These are phyloP conservation scores for Cutaneotrichosporon cyanovorans DNA, from an alignment of 1,284 basidiomycete species.

Conservation along the genomic window DNA sequence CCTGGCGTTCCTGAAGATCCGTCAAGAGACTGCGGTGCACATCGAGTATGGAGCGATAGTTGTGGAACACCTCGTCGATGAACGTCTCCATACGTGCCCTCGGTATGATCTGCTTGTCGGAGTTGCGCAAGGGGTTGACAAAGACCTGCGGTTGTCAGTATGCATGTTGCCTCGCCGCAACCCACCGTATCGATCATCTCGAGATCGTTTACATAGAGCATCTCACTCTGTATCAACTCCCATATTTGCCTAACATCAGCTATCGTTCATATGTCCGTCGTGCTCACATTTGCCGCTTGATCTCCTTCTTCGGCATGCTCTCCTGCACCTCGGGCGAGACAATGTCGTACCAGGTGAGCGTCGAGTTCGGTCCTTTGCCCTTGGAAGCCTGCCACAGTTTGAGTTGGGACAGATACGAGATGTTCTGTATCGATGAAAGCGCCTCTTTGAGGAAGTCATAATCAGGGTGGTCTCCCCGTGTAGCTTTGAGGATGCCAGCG, in stretches of 20 bases:
- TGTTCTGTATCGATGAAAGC: slow-evolving; percentile 64
- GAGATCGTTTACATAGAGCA: slow-evolving; percentile 88
- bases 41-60: slow-evolving; percentile 58
- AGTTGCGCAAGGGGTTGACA: slow-evolving; percentile 62
- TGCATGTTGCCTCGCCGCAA: slow-evolving; percentile 2
- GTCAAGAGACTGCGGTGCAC: slow-evolving; percentile 73
- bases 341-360: slow-evolving; percentile 81
- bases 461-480: slow-evolving; percentile 68
- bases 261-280: neutral
- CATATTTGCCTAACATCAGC: slow-evolving; percentile 68
- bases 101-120: slow-evolving; percentile 69
- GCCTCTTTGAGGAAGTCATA: slow-evolving; percentile 68
- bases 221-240: slow-evolving; percentile 91
- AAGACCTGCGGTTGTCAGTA: slow-evolving; percentile 39
- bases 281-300: slow-evolving; percentile 73
- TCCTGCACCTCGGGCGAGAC: slow-evolving; percentile 62
- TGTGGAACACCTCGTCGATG: slow-evolving; percentile 86
- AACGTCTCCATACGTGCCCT: slow-evolving; percentile 66
- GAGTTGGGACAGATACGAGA: slow-evolving; percentile 68
- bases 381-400: slow-evolving; percentile 79
- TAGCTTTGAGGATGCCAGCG: slow-evolving; percentile 76
- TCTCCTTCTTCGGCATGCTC: slow-evolving; percentile 64
- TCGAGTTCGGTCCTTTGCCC: slow-evolving; percentile 62
- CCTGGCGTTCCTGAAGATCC: slow-evolving; percentile 74
- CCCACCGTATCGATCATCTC: slow-evolving; percentile 73